Evolutionary conservation across 805 yeast genomes (phyloP), one percentile per base, ranked within the genome.

Genomic region (Saturnispora quitensis): DNA sequence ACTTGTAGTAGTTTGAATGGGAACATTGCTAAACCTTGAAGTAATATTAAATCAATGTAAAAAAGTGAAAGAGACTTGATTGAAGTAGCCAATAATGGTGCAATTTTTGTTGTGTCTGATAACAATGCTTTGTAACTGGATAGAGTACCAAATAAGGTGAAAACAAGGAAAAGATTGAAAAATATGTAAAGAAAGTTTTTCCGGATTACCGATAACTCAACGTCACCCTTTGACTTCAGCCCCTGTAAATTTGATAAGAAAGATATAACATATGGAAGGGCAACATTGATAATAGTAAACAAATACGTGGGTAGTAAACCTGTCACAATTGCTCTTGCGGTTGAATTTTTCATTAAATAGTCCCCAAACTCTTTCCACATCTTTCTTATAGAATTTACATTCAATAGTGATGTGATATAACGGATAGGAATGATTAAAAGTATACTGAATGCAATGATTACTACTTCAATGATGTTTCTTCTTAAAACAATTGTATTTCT

Each of bases 11-110:
- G 66, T 50, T 77, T 73, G 43, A 78, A 76, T 4, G 84, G 84
- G 57, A 79, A 77, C 81, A 80, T 77, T 1, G 81, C 80, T 48
- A 80, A 59, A 0, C 89, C 93, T 64, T 86, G 93, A 52, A 85
- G 73, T 22, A 85, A 70, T 53, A 85, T 84, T 66, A 79, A 71
- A 60, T 79, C 80, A 48, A 75, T 78, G 56, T 79, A 79, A 57
- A 79, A 79, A 45, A 79, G 65, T 2, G 82, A 76, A 36, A 77
- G 64, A 42, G 73, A 69, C 59, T 75, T 76, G 50, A 79, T 69
- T 1, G 82, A 77, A 12, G 70, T 67, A 5, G 83, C 83, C 53
- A 79, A 62, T 50, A 76, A 73, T 51, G 74, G 77, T 0, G 83
- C 83, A 52, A 79, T 76, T 60, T 74, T 76, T 13, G 82, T 78